A percentile compares a stretch with the other conserved stretches of the same genome.
phyloP scores from a whole-genome alignment of 179 eudicot species.

The Amaranthus tricolor region DNA sequence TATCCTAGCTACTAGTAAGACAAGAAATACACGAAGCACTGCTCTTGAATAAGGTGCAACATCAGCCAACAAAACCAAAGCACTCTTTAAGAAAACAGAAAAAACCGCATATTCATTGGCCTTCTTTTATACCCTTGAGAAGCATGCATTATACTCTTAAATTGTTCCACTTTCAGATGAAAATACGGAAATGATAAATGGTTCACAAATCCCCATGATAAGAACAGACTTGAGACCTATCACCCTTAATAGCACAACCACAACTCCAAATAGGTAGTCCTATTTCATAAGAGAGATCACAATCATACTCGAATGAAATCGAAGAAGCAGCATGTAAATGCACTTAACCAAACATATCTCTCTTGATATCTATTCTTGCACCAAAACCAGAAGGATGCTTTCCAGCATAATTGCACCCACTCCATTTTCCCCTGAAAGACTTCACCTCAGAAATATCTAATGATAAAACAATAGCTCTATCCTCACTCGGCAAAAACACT shows the following conservation, averaged over 20 bases:
- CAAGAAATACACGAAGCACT: constrained; percentile 1
- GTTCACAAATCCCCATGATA: not conserved
- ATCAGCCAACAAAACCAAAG: not conserved
- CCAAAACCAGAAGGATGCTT: not conserved
- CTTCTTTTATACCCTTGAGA: constrained; percentile 7
- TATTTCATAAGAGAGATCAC: not conserved
- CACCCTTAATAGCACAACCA: not conserved
- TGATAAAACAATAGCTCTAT: constrained; percentile 4
- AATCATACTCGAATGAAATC: not conserved
- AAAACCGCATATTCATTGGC: not conserved
- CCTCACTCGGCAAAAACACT: not conserved
- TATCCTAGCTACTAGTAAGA: not conserved
- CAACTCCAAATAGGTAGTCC: not conserved
- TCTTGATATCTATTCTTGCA: not conserved
- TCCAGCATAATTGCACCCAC: not conserved
- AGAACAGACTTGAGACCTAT: not conserved
- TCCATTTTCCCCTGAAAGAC: not conserved
- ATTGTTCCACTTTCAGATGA: not conserved
- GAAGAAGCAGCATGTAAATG: not conserved
- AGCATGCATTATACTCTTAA: not conserved
- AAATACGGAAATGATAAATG: not conserved
- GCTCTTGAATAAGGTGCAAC: not conserved
- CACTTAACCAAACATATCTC: not conserved
- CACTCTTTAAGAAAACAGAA: not conserved
- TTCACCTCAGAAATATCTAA: not conserved